These are phyloP conservation scores for Amanita jacksonii DNA, from an alignment of 768 basidiomycete genomes.

Conservation along the genomic window DNA sequence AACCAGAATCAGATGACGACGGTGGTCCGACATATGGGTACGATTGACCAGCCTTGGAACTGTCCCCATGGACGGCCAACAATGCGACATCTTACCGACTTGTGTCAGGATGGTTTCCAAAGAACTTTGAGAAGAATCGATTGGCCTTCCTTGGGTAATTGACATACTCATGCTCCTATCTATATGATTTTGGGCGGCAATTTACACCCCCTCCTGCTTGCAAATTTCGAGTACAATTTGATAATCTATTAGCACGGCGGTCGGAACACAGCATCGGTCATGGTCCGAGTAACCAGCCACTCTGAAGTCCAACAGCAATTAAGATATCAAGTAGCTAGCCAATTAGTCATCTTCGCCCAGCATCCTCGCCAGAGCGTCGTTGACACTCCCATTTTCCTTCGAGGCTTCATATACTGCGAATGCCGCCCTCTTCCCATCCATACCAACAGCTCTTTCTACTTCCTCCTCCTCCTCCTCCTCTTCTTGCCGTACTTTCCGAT, in stretches of 20 bases:
- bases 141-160: too few species aligned
- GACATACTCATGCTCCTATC: too few species aligned
- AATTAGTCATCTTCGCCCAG: constrained; percentile 36
- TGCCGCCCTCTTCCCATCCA: constrained; percentile 34
- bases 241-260: too few species aligned
- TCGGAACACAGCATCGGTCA: too few species aligned
- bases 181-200: too few species aligned
- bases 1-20: constrained; percentile 68
- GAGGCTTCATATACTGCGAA: constrained; percentile 77
- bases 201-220: too few species aligned
- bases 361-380: constrained; percentile 62
- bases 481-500: constrained; percentile 9
- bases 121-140: constrained; percentile 16
- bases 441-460: constrained; percentile 10
- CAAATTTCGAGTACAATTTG: too few species aligned
- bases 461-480: constrained; percentile 11
- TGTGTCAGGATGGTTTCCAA: constrained; percentile 19
- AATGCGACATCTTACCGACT: constrained; percentile 65
- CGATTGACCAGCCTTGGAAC: constrained; percentile 81
- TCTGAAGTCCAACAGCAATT: too few species aligned
- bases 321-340: too few species aligned
- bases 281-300: too few species aligned
- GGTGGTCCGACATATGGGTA: constrained; percentile 75
- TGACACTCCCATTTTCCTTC: constrained; percentile 38
- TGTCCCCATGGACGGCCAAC: constrained; percentile 84